Evolutionary conservation across 176 grass and related monocot genomes (phyloP).

Genomic region (Zoysia japonica): DNA sequence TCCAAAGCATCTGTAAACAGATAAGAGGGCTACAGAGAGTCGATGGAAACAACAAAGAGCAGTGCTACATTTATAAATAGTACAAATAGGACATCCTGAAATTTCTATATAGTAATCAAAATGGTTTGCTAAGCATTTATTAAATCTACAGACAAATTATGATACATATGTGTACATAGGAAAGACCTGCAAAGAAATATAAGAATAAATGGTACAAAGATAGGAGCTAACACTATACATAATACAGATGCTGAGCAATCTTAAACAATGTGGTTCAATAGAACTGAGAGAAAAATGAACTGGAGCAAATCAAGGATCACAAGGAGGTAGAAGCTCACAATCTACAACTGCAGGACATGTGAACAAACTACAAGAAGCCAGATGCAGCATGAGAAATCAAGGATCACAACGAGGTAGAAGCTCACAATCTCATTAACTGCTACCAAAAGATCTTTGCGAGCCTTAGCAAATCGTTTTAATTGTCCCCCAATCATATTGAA

Average conservation of each 20-base stretch:
- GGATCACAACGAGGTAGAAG: slow-evolving; percentile 17
- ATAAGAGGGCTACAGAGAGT: not conserved
- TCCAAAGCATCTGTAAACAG: not conserved
- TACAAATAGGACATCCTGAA: not conserved
- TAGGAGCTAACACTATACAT: slow-evolving; percentile 19
- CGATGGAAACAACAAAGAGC: not conserved
- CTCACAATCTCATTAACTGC: slow-evolving; percentile 94
- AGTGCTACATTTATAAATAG: not conserved
- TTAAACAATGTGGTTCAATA: not conserved
- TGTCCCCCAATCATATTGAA: slow-evolving; percentile 98
- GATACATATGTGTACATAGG: slow-evolving; percentile 14
- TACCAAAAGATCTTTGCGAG: slow-evolving; percentile 95
- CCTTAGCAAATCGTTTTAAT: slow-evolving; percentile 91
- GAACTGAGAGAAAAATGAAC: not conserved
- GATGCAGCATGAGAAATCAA: not conserved
- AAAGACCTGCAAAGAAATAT: slow-evolving; percentile 5
- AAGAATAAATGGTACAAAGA: not conserved
- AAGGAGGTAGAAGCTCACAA: too few species aligned
- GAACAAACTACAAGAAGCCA: slow-evolving; percentile 3
- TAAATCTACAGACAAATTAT: slow-evolving; percentile 8
- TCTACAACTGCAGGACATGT: not conserved
- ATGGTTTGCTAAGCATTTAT: not conserved
- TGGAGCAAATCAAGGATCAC: too few species aligned
- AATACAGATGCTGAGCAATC: not conserved
- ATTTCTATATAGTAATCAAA: not conserved